A percentile compares a stretch with the other conserved stretches of the same genome.
These are phyloP conservation scores for Pyrus hybrid DNA, from an alignment of 331 rosid species.

Conservation along the genomic window DNA sequence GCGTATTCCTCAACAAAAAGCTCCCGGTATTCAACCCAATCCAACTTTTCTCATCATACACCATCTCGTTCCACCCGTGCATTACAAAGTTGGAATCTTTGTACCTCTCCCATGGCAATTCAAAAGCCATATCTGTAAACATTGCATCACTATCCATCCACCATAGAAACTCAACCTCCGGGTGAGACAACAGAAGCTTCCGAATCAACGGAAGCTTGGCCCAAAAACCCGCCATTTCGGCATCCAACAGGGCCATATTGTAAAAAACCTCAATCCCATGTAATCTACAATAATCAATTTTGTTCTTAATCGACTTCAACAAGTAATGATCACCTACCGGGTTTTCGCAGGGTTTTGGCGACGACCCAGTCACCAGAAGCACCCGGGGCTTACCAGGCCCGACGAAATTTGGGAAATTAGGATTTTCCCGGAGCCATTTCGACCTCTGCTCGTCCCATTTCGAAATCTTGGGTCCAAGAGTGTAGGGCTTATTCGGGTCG, in stretches of 20 bases:
- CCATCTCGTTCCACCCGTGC: conserved; percentile 90
- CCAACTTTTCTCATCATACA: conserved; percentile 81
- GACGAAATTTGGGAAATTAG: conserved; percentile 53
- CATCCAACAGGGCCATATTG: conserved; percentile 76
- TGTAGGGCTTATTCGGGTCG: conserved; percentile 60
- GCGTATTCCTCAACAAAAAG: conserved; percentile 64
- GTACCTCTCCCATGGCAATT: conserved; percentile 11
- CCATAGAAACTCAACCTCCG: conserved; percentile 79
- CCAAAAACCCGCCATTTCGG: conserved; percentile 95
- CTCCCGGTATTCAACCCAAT: conserved; percentile 88
- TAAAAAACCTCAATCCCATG: conserved; percentile 81
- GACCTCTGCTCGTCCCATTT: conserved; percentile 70
- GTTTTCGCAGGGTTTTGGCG: conserved; percentile 88
- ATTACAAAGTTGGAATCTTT: conserved; percentile 62
- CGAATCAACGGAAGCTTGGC: conserved; percentile 86
- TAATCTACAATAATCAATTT: conserved; percentile 73
- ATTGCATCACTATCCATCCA: conserved; percentile 98
- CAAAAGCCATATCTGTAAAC: conserved; percentile 94
- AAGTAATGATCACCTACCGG: conserved; percentile 88
- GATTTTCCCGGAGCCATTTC: conserved; percentile 51
- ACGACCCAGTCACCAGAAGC: conserved; percentile 77
- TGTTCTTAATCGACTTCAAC: conserved; percentile 71
- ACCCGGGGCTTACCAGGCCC: conserved; percentile 66
- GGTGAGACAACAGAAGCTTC: conserved; percentile 55
- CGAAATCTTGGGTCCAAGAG: conserved; percentile 68